Conservation (phyloP, 2,329 filamentous ascomycete species). For the Phyllosticta ampelicida region DNA sequence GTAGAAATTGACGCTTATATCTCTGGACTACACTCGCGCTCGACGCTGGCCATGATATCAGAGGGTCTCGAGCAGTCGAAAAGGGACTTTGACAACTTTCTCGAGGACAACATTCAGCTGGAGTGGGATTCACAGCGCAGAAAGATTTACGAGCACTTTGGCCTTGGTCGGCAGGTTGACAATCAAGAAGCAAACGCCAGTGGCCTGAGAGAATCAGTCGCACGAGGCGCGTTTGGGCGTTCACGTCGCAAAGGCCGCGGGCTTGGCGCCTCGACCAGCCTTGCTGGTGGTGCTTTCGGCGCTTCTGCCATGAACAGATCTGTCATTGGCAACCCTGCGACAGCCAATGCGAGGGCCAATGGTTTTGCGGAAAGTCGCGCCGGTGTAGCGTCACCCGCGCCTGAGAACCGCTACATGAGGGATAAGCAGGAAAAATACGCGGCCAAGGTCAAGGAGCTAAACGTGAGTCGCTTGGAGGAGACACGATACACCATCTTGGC, state of each 20-base stretch:
- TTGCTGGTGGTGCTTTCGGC: constrained; percentile 40
- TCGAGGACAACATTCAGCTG: constrained; percentile 89
- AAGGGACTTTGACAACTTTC: constrained; percentile 82
- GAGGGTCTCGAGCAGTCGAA: constrained; percentile 85
- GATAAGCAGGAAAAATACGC: constrained; percentile 79
- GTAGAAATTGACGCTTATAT: constrained; percentile 61
- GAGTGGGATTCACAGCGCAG: constrained; percentile 93
- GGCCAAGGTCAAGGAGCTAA: constrained; percentile 68
- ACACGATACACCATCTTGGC: constrained; percentile 62
- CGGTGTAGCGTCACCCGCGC: constrained; percentile 35
- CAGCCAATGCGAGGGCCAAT: constrained; percentile 43
- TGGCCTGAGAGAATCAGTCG: constrained; percentile 23
- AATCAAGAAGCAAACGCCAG: constrained; percentile 25
- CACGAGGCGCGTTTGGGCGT: constrained; percentile 43
- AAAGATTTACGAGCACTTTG: constrained; percentile 93
- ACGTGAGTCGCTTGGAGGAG: constrained; percentile 57
- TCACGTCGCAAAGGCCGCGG: constrained; percentile 34
- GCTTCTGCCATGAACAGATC: constrained; percentile 67
- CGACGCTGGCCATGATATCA: constrained; percentile 79
- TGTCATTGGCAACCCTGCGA: constrained; percentile 71
- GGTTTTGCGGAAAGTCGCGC: constrained; percentile 56
- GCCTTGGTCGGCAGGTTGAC: constrained; percentile 48
- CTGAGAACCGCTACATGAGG: constrained; percentile 64
- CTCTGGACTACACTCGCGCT: constrained; percentile 77
- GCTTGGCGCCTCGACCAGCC: constrained; percentile 23